These are phyloP conservation scores for Calocybe gangraenosa DNA, from an alignment of 768 basidiomycete species.

Conservation along the genomic window DNA sequence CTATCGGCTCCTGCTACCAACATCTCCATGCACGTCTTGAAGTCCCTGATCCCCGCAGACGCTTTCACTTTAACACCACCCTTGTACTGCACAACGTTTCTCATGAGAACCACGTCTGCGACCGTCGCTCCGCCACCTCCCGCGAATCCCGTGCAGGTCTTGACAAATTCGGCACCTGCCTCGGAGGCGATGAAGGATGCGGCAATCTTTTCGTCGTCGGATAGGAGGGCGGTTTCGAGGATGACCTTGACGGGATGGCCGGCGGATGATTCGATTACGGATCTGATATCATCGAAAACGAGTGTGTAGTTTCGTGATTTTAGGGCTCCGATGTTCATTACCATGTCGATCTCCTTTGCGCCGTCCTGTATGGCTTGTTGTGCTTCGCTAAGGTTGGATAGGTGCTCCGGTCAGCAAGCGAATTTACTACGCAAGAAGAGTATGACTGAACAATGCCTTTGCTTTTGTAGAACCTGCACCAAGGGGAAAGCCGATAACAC, in stretches of 20 bases:
- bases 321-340: conserved; percentile 44
- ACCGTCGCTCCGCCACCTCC: conserved; percentile 41
- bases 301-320: conserved; percentile 31
- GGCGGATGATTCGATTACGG: conserved; percentile 31
- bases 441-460: conserved; percentile 38
- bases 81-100: conserved; percentile 32
- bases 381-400: conserved; percentile 33
- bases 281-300: conserved; percentile 35
- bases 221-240: conserved; percentile 45
- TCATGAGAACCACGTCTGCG: conserved; percentile 43
- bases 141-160: conserved; percentile 50
- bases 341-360: conserved; percentile 49
- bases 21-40: conserved; percentile 44
- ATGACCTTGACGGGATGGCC: conserved; percentile 45
- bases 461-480: conserved; percentile 39
- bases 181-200: conserved; percentile 43
- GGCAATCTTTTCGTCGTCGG: conserved; percentile 40
- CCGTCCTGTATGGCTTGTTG: conserved; percentile 40
- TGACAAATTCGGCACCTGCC: conserved; percentile 49
- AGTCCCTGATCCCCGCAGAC: conserved; percentile 45
- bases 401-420: not conserved
- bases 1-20: conserved; percentile 46
- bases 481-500: conserved; percentile 49
- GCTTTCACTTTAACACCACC: conserved; percentile 44
- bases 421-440: not conserved